Base-by-base conservation (phyloP, 1,284 basidiomycete genomes). In the Rhodotorula sp. region DNA sequence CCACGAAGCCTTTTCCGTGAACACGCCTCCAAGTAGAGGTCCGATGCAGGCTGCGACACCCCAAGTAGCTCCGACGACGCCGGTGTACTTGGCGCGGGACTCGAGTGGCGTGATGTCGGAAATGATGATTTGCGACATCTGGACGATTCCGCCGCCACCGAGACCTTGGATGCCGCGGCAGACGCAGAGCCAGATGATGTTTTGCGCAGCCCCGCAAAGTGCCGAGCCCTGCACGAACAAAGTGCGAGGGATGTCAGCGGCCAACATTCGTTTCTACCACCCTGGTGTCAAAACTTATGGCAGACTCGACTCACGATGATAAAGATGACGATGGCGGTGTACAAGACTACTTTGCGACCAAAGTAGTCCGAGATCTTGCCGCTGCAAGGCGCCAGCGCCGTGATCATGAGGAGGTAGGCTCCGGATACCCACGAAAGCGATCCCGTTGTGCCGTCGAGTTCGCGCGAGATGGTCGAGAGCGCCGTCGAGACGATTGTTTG, bases 141-240 rank as follows among this genome's bases (percentile, higher is more conserved):
- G 62, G 22, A 64, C 18, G 24, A 64, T 49, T 2, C 49, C 57
- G 24, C 69, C 70, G 6, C 90, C 90, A 42, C 91, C 91, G 42
- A 92, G 86, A 18, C 91, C 91, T 79, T 93, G 91, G 1, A 94
- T 82, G 2, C 89, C 91, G 75, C 91, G 85, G 60, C 85, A 86
- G 2, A 89, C 83, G 56, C 90, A 87, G 22, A 93, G 82, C 91
- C 84, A 85, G 83, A 82, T 84, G 85, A 91, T 89, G 69, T 75
- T 87, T 78, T 93, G 88, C 0, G 91, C 91, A 3, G 90, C 88
- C 20, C 91, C 91, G 46, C 90, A 92, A 68, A 93, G 80, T 0
- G 89, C 90, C 3, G 89, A 91, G 10, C 90, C 91, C 64, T 66
- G 59, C 44, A 8, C 24, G 42, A 10, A n/a, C 6, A 14, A 59